A percentile compares a stretch with the other conserved stretches of the same genome.
Evolutionary conservation across 768 basidiomycete species (phyloP).

Genomic region (Lactarius pseudohatsudake): DNA sequence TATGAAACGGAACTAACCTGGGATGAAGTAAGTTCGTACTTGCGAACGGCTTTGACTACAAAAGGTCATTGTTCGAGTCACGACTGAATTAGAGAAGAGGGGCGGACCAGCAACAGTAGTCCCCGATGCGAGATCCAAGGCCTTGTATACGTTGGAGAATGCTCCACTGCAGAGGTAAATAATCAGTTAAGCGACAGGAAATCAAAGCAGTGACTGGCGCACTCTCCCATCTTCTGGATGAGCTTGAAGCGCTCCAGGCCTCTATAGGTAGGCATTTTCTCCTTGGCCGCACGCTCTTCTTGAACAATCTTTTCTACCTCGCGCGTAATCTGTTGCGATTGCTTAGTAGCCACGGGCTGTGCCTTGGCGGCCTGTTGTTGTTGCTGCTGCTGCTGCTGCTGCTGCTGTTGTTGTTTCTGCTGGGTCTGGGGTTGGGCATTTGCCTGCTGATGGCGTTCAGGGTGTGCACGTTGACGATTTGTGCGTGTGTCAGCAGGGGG

Average conservation of each 20-base stretch:
- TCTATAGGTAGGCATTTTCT: slow-evolving; percentile 80
- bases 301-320: slow-evolving; percentile 67
- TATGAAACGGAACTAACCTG: slow-evolving; percentile 64
- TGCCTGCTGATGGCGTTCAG: slow-evolving; percentile 36
- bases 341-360: slow-evolving; percentile 19
- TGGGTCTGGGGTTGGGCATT: slow-evolving; percentile 35
- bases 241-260: slow-evolving; percentile 81
- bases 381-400: slow-evolving; percentile 38
- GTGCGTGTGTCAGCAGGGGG: slow-evolving; percentile 24
- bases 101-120: slow-evolving; percentile 79
- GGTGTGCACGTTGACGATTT: slow-evolving; percentile 30
- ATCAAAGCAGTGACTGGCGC: slow-evolving; percentile 38
- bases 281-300: slow-evolving; percentile 70
- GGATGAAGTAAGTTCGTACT: slow-evolving; percentile 84
- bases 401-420: slow-evolving; percentile 36
- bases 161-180: slow-evolving; percentile 62
- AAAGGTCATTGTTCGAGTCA: slow-evolving; percentile 16
- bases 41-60: slow-evolving; percentile 90
- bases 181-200: slow-evolving; percentile 26
- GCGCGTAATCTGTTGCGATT: slow-evolving; percentile 39
- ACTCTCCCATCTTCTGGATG: slow-evolving; percentile 92
- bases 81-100: slow-evolving; percentile 26
- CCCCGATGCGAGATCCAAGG: slow-evolving; percentile 69
- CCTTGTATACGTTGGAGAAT: slow-evolving; percentile 98
- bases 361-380: slow-evolving; percentile 21